Evolutionary conservation across 768 basidiomycete species (phyloP).

Genomic region (Boletus subcaerulescens): DNA sequence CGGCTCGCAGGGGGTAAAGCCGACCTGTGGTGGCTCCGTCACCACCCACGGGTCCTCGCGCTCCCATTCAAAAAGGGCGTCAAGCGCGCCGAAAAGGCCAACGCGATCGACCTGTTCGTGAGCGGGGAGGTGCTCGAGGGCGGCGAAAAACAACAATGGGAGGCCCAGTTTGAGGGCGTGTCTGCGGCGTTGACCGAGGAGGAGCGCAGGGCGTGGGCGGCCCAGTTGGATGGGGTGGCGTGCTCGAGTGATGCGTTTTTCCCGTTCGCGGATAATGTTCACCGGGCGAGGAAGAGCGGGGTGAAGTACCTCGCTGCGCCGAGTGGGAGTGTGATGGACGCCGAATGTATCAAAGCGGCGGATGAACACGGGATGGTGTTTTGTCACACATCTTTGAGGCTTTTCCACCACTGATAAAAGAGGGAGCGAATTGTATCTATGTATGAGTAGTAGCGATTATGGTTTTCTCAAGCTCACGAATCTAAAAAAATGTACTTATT

Average conservation of each 20-base stretch:
- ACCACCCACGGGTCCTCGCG: slow-evolving; percentile 88
- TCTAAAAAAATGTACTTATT: not conserved
- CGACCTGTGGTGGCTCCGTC: slow-evolving; percentile 99
- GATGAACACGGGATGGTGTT: slow-evolving; percentile 93
- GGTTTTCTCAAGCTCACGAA: not conserved
- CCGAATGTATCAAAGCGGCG: slow-evolving; percentile 92
- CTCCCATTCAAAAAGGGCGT: slow-evolving; percentile 97
- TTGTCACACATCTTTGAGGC: slow-evolving; percentile 79
- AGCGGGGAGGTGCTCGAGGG: slow-evolving; percentile 86
- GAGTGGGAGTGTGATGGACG: slow-evolving; percentile 96
- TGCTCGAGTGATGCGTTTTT: slow-evolving; percentile 99
- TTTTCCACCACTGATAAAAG: slow-evolving; percentile 77
- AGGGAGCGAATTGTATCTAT: not conserved
- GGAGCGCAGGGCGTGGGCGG: slow-evolving; percentile 75
- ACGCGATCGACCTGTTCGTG: slow-evolving; percentile 96
- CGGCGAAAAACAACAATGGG: slow-evolving; percentile 89
- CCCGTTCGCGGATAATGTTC: slow-evolving; percentile 99
- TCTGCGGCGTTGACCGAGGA: slow-evolving; percentile 62
- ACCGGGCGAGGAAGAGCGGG: slow-evolving; percentile 88
- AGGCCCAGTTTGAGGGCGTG: slow-evolving; percentile 72
- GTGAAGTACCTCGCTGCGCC: slow-evolving; percentile 90
- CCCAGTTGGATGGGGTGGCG: slow-evolving; percentile 76
- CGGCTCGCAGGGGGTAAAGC: slow-evolving; percentile 96
- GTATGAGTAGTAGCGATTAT: not conserved
- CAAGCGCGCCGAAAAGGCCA: slow-evolving; percentile 97